phyloP scores from a whole-genome alignment of 176 grass and related monocot genomes.

The maize (Zea mays) region DNA sequence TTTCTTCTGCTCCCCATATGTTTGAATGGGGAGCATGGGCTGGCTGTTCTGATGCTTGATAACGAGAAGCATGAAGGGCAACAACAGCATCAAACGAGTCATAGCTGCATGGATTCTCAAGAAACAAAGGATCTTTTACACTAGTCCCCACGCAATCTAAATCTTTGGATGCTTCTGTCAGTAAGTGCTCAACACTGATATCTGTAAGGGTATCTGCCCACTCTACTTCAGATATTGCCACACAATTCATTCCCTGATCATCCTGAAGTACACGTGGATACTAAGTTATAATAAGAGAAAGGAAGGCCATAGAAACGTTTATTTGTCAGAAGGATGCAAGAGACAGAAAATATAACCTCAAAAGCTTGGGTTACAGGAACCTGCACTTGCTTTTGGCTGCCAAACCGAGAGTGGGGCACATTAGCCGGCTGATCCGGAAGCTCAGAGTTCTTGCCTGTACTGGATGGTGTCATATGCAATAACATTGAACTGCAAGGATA shows the following conservation, averaged over 20 bases:
- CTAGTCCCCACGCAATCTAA: conserved; percentile 47
- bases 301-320: conserved; percentile 27
- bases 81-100: conserved; percentile 97
- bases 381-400: conserved; percentile 45
- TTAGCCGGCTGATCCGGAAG: conserved; percentile 27
- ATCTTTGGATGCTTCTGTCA: conserved; percentile 90
- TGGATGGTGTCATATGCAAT: conserved; percentile 33
- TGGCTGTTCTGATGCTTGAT: conserved; percentile 44
- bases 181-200: conserved; percentile 84
- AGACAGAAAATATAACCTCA: conserved; percentile 49
- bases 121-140: conserved; percentile 36
- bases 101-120: conserved; percentile 65
- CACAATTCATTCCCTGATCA: conserved; percentile 38
- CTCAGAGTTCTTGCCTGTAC: conserved; percentile 28
- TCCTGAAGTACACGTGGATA: conserved; percentile 37
- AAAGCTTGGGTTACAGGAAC: conserved; percentile 46
- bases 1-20: conserved; percentile 87
- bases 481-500: conserved; percentile 25
- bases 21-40: conserved; percentile 37
- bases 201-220: conserved; percentile 95
- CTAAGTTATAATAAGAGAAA: conserved; percentile 31
- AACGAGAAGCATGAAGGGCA: conserved; percentile 76
- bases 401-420: conserved; percentile 29
- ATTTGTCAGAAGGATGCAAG: conserved; percentile 11
- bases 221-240: conserved; percentile 57